These are phyloP conservation scores for Aspergillus neoniger DNA, from an alignment of 2,329 filamentous ascomycete species.

Conservation along the genomic window DNA sequence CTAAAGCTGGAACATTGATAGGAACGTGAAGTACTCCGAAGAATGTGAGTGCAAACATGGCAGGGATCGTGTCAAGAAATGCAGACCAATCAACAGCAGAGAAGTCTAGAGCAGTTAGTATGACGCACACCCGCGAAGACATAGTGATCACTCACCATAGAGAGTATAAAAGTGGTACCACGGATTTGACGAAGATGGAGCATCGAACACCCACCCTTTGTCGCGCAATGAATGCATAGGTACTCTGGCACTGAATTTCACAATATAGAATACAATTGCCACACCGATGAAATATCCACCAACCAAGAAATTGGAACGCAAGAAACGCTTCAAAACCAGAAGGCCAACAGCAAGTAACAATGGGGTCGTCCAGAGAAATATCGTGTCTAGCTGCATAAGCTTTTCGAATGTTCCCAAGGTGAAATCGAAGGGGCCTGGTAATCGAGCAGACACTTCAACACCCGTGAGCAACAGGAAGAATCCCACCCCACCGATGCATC, in stretches of 20 bases:
- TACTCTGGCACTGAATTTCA: constrained; percentile 58
- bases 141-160: constrained; percentile 68
- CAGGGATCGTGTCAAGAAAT: constrained; percentile 79
- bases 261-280: constrained; percentile 58
- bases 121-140: neutral
- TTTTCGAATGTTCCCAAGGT: constrained; percentile 73
- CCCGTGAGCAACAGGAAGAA: constrained; percentile 92
- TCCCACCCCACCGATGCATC: constrained; percentile 94
- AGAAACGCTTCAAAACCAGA: constrained; percentile 72
- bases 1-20: constrained; percentile 94
- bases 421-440: constrained; percentile 84
- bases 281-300: constrained; percentile 85
- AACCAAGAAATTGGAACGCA: constrained; percentile 80
- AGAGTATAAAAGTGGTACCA: constrained; percentile 99
- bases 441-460: constrained; percentile 85
- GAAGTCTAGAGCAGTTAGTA: constrained; percentile 61
- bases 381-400: constrained; percentile 71
- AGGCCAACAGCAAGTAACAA: constrained; percentile 74
- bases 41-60: constrained; percentile 96
- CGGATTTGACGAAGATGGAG: constrained; percentile 78
- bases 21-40: constrained; percentile 96
- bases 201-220: constrained; percentile 87
- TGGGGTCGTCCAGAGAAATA: constrained; percentile 81
- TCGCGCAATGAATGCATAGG: constrained; percentile 67
- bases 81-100: constrained; percentile 79